Percentiles rank a stretch among this genome's conserved stretches.
These are phyloP conservation scores for Kondoa subrosea DNA, from an alignment of 768 basidiomycete species.

Conservation along the genomic window DNA sequence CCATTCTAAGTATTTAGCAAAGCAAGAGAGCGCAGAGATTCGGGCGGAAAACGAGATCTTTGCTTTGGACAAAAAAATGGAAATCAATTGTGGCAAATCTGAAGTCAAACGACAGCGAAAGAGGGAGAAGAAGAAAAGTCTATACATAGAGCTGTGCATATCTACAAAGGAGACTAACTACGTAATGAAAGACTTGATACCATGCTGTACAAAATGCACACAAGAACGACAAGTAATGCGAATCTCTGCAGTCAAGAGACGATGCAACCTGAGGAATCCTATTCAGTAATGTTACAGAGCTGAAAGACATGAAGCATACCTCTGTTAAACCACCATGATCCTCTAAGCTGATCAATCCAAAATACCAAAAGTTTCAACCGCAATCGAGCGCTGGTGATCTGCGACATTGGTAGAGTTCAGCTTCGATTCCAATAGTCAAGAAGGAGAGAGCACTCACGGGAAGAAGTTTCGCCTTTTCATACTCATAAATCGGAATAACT, in stretches of 20 bases:
- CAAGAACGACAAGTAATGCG: not conserved
- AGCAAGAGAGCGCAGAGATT: too few species aligned
- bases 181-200: not conserved
- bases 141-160: too few species aligned
- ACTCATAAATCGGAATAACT: slow-evolving; percentile 82
- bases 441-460: slow-evolving; percentile 33
- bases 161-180: not conserved
- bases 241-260: slow-evolving; percentile 13
- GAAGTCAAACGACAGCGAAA: not conserved
- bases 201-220: not conserved
- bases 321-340: slow-evolving; percentile 39
- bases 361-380: slow-evolving; percentile 70
- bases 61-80: not conserved
- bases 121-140: not conserved
- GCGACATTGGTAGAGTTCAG: not conserved
- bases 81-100: not conserved
- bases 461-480: slow-evolving; percentile 76
- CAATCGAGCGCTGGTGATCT: slow-evolving; percentile 39
- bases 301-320: slow-evolving; percentile 12
- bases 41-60: not conserved
- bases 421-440: slow-evolving; percentile 42
- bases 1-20: not conserved
- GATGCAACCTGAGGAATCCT: slow-evolving; percentile 9
- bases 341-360: slow-evolving; percentile 72
- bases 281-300: not conserved